Evolutionary conservation across 306 rosid genomes (phyloP).

Genomic region (Trichosanthes truncata): DNA sequence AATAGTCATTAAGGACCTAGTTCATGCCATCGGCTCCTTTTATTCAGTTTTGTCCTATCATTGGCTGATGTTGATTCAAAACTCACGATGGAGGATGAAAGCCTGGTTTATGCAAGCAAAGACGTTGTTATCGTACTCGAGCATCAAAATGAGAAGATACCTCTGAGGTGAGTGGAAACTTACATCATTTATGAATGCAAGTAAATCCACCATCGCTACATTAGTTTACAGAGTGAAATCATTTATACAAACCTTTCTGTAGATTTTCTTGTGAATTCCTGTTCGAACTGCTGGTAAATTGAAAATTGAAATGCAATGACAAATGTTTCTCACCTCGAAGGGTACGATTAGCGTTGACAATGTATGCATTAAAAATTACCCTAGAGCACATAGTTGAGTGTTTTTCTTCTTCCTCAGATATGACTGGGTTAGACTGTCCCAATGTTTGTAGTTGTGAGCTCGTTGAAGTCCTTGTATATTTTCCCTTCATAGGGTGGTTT

Average conservation of each 20-base stretch:
- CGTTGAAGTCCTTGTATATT: neutral
- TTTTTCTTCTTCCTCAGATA: neutral
- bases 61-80: conserved; percentile 87
- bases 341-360: neutral
- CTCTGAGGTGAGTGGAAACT: conserved; percentile 65
- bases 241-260: neutral
- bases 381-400: neutral
- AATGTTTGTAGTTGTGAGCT: neutral
- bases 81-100: conserved; percentile 94
- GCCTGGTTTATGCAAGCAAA: conserved; percentile 89
- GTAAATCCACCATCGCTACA: neutral
- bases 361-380: neutral
- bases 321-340: neutral
- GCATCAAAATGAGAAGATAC: conserved; percentile 80
- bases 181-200: neutral
- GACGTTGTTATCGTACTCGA: conserved; percentile 91
- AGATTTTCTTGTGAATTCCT: neutral
- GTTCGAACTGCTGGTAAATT: neutral
- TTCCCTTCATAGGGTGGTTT: neutral
- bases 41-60: conserved; percentile 76
- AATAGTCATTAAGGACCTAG: conserved; percentile 10
- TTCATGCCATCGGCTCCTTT: conserved; percentile 13
- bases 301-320: neutral
- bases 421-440: neutral
- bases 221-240: neutral